Conservation (phyloP, 345 rosid species). For the Xanthoceras sorbifolium region DNA sequence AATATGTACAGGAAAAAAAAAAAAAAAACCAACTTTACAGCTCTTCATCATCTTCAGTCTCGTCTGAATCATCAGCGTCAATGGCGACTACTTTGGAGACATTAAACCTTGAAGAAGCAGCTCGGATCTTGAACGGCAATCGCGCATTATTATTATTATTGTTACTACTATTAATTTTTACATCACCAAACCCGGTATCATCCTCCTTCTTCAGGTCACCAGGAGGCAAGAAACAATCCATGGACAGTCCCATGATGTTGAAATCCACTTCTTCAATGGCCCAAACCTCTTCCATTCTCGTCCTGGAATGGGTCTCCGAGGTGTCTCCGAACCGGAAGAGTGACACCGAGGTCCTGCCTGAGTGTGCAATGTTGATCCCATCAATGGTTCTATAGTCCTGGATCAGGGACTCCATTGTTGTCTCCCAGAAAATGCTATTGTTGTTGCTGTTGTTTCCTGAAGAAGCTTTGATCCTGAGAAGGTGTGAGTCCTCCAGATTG, state of each 20-base stretch:
- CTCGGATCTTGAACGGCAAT: constrained; percentile 49
- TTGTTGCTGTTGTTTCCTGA: constrained; percentile 45
- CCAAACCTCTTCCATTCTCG: constrained; percentile 94
- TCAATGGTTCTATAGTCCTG: constrained; percentile 77
- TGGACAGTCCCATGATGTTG: constrained; percentile 80
- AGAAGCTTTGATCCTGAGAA: constrained; percentile 61
- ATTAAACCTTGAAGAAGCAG: constrained; percentile 50
- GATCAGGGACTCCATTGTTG: constrained; percentile 79
- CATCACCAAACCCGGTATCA: constrained; percentile 29
- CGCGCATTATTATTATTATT: constrained; percentile 21
- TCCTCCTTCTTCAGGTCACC: constrained; percentile 65
- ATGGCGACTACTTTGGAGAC: constrained; percentile 66
- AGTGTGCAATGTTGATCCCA: constrained; percentile 80
- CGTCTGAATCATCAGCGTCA: constrained; percentile 48
- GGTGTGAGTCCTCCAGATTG: constrained; percentile 80
- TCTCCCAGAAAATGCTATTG: constrained; percentile 82
- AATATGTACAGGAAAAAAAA: constrained; percentile 27
- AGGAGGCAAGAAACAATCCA: constrained; percentile 93
- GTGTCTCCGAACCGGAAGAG: constrained; percentile 66
- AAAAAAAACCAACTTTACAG: constrained; percentile 17
- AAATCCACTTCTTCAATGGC: constrained; percentile 88
- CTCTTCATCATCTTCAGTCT: constrained; percentile 35
- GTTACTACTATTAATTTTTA: constrained; percentile 6
- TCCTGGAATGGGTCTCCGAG: constrained; percentile 65
- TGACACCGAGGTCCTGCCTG: constrained; percentile 69